Conservation (phyloP, 371 early-diverging fungal species). For the Mucor lusitanicus region DNA sequence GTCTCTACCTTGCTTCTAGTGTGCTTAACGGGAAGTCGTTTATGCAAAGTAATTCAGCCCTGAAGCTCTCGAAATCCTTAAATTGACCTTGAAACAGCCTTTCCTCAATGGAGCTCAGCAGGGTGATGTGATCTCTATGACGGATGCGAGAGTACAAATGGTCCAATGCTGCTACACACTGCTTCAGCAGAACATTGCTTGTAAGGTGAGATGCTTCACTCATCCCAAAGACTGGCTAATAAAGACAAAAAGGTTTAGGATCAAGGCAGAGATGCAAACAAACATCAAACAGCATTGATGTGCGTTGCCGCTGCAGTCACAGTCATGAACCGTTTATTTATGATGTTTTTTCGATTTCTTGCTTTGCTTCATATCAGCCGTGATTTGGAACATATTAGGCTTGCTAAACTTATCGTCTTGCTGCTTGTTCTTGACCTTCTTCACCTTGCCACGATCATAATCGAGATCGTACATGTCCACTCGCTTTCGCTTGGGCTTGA, state of each 20-base stretch:
- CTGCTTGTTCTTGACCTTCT: slow-evolving; percentile 70
- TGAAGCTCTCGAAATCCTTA: neutral
- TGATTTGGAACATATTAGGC: slow-evolving; percentile 46
- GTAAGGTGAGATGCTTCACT: no score
- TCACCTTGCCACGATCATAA: slow-evolving; percentile 78
- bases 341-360: slow-evolving; percentile 14
- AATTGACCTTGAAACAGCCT: slow-evolving; percentile 1
- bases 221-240: no score
- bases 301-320: neutral
- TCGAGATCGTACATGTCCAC: slow-evolving; percentile 71
- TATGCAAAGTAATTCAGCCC: neutral
- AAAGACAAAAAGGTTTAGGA: neutral
- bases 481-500: slow-evolving; percentile 60
- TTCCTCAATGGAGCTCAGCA: neutral
- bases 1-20: neutral
- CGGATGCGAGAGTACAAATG: slow-evolving; percentile 4
- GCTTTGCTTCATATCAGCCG: slow-evolving; percentile 27
- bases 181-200: no score
- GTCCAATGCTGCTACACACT: neutral
- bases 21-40: neutral
- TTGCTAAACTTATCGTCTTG: slow-evolving; percentile 39
- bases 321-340: neutral
- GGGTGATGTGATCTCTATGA: neutral
- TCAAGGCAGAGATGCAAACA: neutral
- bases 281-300: no score